These are phyloP conservation scores for Rhodotorula sphaerocarpa DNA, from an alignment of 768 basidiomycete species.

Conservation along the genomic window DNA sequence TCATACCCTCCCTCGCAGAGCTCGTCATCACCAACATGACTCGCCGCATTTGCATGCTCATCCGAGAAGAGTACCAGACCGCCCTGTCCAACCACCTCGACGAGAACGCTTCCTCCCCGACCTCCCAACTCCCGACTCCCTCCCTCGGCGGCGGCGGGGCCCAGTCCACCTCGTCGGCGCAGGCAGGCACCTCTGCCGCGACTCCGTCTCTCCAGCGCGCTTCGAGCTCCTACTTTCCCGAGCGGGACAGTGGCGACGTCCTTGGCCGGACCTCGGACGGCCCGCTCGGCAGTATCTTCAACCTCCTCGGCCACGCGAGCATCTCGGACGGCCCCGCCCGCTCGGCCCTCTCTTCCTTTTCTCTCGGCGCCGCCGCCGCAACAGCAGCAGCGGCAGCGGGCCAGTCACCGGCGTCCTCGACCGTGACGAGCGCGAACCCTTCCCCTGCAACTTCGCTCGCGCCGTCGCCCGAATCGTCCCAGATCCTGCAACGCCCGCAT, in stretches of 20 bases:
- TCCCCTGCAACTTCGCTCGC: slow-evolving; percentile 1
- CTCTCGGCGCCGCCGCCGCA: neutral
- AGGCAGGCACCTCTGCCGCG: too few species aligned
- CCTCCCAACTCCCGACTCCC: slow-evolving; percentile 9
- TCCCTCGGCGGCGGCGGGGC: neutral
- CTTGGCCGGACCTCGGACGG: slow-evolving; percentile 7
- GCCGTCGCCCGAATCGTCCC: slow-evolving; percentile 13
- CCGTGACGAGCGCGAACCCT: too few species aligned
- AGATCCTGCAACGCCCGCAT: slow-evolving; percentile 19
- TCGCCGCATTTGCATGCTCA: slow-evolving; percentile 81
- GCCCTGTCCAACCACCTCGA: slow-evolving; percentile 48
- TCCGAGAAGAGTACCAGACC: slow-evolving; percentile 88
- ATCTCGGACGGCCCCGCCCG: neutral
- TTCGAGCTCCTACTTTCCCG: slow-evolving; percentile 24
- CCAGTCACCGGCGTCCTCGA: too few species aligned
- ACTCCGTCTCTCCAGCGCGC: slow-evolving; percentile 20
- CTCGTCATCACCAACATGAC: slow-evolving; percentile 92
- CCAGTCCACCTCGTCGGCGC: too few species aligned
- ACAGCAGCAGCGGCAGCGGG: slow-evolving; percentile 4
- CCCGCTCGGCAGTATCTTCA: slow-evolving; percentile 30
- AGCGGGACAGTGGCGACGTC: slow-evolving; percentile 16
- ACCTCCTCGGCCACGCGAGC: slow-evolving; percentile 32
- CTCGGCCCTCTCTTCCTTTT: neutral
- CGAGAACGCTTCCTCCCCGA: slow-evolving; percentile 10
- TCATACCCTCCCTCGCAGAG: too few species aligned